Evolutionary conservation across 352 stramenopile genomes (phyloP).

Genomic region (Globisporangium nagaii): DNA sequence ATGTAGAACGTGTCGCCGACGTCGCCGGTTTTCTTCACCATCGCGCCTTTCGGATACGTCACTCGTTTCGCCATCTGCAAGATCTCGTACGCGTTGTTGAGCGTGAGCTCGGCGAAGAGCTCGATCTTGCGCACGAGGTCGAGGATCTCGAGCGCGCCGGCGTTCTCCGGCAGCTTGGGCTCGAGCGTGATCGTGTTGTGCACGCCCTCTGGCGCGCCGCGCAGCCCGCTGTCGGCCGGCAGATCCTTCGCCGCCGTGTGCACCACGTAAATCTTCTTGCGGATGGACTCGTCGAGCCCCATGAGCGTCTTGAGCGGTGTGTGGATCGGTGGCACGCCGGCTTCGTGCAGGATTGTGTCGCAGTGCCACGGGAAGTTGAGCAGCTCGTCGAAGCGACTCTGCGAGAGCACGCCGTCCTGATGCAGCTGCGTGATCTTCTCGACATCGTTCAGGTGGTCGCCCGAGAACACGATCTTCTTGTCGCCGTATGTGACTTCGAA

Average conservation of each 20-base stretch:
- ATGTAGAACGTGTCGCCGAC: conserved; percentile 72
- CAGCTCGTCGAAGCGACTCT: conserved; percentile 83
- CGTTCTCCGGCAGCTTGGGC: conserved; percentile 70
- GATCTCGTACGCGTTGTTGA: conserved; percentile 86
- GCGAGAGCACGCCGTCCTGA: conserved; percentile 84
- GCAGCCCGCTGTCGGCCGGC: conserved; percentile 64
- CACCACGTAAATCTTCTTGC: conserved; percentile 92
- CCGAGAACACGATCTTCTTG: conserved; percentile 94
- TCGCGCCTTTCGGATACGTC: conserved; percentile 47
- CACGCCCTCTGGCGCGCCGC: conserved; percentile 85
- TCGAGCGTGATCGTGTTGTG: conserved; percentile 85
- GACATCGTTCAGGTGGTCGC: conserved; percentile 95
- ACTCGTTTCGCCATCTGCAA: conserved; percentile 74
- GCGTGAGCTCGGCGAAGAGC: conserved; percentile 70
- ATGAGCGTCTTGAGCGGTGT: conserved; percentile 92
- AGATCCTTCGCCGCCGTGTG: conserved; percentile 89
- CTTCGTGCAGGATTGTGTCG: conserved; percentile 93
- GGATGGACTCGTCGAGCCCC: conserved; percentile 85
- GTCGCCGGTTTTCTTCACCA: conserved; percentile 48
- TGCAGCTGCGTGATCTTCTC: conserved; percentile 77
- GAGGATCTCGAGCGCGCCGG: conserved; percentile 73
- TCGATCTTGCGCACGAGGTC: conserved; percentile 85
- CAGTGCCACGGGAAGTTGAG: conserved; percentile 92
- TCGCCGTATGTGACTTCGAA: conserved; percentile 92
- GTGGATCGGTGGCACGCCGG: conserved; percentile 93